phyloP scores from a whole-genome alignment of 106 monocot genomes.

The Dioscorea dumetorum region DNA sequence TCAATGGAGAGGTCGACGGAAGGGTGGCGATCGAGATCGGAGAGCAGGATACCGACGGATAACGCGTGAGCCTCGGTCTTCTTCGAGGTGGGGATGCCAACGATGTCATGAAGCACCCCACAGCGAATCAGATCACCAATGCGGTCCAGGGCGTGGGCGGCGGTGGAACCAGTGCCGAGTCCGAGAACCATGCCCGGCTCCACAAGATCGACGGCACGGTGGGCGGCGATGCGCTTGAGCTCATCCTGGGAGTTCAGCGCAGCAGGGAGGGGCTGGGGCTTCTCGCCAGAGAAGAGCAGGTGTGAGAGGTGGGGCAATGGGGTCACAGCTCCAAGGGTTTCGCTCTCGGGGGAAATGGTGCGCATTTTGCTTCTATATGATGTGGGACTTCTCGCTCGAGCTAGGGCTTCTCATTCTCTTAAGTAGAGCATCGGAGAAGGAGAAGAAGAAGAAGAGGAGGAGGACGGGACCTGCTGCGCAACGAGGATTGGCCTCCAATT shows the following conservation, averaged over 20 bases:
- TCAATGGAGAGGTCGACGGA: conserved; percentile 78
- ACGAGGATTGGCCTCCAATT: background rate
- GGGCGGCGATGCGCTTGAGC: conserved; percentile 65
- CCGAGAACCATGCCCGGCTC: conserved; percentile 76
- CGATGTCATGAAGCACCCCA: conserved; percentile 40
- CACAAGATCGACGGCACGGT: conserved; percentile 65
- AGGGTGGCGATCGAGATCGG: conserved; percentile 43
- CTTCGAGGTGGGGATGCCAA: conserved; percentile 77
- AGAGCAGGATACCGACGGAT: conserved; percentile 52
- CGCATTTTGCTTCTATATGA: too few relatives aligned
- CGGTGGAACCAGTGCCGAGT: conserved; percentile 89
- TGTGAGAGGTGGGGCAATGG: conserved; percentile 9
- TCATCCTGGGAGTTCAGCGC: conserved; percentile 47
- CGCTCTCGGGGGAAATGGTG: too few relatives aligned
- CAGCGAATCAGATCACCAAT: conserved; percentile 64
- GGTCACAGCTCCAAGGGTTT: background rate
- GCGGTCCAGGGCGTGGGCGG: conserved; percentile 66
- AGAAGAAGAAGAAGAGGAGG: background rate
- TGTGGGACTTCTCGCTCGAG: too few relatives aligned
- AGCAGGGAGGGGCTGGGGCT: background rate
- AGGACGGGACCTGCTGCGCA: background rate
- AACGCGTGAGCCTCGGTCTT: conserved; percentile 62
- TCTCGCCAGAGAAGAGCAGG: background rate
- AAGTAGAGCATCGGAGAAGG: background rate
- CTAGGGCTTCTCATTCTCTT: too few relatives aligned